Evolutionary conservation across 1,284 basidiomycete genomes (phyloP), one percentile per base, ranked within the genome.

Genomic region (Laetiporus sulphureus): DNA sequence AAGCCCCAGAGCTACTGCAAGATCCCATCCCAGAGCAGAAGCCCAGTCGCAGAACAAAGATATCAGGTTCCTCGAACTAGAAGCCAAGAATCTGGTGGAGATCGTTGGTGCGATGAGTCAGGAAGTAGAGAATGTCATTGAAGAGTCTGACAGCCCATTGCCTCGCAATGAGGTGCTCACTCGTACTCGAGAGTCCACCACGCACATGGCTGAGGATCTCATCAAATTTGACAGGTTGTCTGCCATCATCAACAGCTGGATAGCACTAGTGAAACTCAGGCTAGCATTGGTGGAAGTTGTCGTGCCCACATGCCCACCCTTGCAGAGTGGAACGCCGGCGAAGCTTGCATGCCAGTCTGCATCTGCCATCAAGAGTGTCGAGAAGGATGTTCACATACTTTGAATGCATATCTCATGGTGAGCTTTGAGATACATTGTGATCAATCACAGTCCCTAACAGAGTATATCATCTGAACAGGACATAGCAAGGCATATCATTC

Each of bases 271-370:
- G 44, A 95, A 91, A 60, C 68, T 78, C 19, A 79, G 96, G n/a
- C 87, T 91, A 5, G 63, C 75, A 1, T 71, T 93, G 20, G 74
- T 85, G n/a, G 79, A 84, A 11, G 64, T 89, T 30, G 74, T 98
- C 34, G 69, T 98, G 2, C 79, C 79, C 8, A 79, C 91, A 0
- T 68, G 98, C 42, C 75, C 79, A 15, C 75, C 79, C 38, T 99
- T n/a, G n/a, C n/a, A n/a, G n/a, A n/a, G n/a, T n/a, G n/a, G 96
- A 94, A 85, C 84, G 0, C 96, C 95, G 0, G 70, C 72, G 7
- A 73, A 82, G 5, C 72, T 99, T 24, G 65, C 68, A 12, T 75
- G 72, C 19, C 62, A 75, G 34, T 65, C 78, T 8, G 67, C 77
- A 36, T 65, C 73, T 43, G 68, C 70, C 43, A 67, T 93, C 38